Percentiles rank a stretch among this genome's conserved stretches.
Evolutionary conservation across 148 eudicot species (phyloP).

Genomic region (Amaranthus palmeri): DNA sequence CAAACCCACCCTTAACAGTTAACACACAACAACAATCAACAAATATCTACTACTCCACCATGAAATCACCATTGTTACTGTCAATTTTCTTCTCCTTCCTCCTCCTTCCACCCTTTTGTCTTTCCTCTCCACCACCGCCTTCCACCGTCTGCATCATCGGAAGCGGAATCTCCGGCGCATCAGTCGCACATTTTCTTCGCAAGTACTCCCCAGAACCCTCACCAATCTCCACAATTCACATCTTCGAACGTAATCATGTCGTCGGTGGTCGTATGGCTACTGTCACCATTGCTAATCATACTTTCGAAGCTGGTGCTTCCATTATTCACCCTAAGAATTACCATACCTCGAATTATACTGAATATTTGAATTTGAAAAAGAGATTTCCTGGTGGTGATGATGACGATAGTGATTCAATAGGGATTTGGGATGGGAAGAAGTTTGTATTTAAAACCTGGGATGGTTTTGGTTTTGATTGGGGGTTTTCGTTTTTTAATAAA

Average conservation of each 20-base stretch:
- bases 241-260: slow-evolving; percentile 51
- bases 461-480: slow-evolving; percentile 15
- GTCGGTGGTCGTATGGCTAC: neutral
- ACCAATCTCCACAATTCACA: slow-evolving; percentile 27
- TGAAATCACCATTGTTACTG: neutral
- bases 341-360: too few species aligned
- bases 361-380: slow-evolving; percentile 31
- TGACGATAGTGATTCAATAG: slow-evolving; percentile 42
- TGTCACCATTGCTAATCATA: neutral
- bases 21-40: too few species aligned
- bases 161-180: slow-evolving; percentile 72
- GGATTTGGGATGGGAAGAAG: slow-evolving; percentile 69
- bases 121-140: slow-evolving; percentile 17
- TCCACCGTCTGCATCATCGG: slow-evolving; percentile 66
- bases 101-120: slow-evolving; percentile 12
- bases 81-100: slow-evolving; percentile 17
- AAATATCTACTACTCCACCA: neutral
- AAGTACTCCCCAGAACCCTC: slow-evolving; percentile 35
- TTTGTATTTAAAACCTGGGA: slow-evolving; percentile 56
- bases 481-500: slow-evolving; percentile 30
- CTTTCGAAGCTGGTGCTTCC: neutral
- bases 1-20: too few species aligned
- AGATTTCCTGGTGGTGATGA: slow-evolving; percentile 10
- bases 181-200: slow-evolving; percentile 87
- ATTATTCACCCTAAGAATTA: slow-evolving; percentile 51